Evolutionary conservation across 345 rosid species (phyloP).

Genomic region (Salix brachista): DNA sequence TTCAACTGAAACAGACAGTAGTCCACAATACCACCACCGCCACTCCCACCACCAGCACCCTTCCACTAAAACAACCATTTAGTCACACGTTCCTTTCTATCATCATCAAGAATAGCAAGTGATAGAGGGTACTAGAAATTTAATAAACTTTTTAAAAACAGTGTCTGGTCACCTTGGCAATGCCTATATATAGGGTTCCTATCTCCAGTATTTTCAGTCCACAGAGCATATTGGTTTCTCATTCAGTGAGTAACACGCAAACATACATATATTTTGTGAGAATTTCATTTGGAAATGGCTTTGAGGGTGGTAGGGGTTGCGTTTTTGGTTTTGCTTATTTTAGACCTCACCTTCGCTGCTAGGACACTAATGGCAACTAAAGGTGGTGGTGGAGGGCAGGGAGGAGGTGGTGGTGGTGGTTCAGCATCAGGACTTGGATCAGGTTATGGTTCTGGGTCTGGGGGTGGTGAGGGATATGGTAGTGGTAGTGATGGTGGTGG

Average conservation of each 20-base stretch:
- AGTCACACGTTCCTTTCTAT: neutral
- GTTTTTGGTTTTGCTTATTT: slow-evolving; percentile 38
- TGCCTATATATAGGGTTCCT: slow-evolving; percentile 12
- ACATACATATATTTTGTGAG: neutral
- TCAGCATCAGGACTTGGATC: slow-evolving; percentile 12
- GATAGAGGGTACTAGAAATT: slow-evolving; percentile 10
- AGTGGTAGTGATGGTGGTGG: neutral
- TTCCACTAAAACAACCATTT: neutral
- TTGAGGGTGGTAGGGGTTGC: slow-evolving; percentile 34
- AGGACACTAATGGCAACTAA: slow-evolving; percentile 24
- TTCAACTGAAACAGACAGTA: neutral
- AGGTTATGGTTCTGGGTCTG: slow-evolving; percentile 39
- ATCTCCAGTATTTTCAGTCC: neutral
- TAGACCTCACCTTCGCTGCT: slow-evolving; percentile 42
- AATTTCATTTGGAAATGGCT: slow-evolving; percentile 21
- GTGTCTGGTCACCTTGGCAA: neutral
- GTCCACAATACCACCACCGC: neutral
- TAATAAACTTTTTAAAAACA: neutral
- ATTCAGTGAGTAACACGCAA: neutral
- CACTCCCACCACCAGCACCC: slow-evolving; percentile 2
- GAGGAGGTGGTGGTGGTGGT: slow-evolving; percentile 36
- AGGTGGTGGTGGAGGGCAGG: slow-evolving; percentile 39
- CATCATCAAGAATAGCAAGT: neutral
- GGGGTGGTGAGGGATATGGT: slow-evolving; percentile 7
- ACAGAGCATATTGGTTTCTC: neutral